phyloP scores from a whole-genome alignment of 495 filamentous ascomycete species.

The Penicillium paxilli region DNA sequence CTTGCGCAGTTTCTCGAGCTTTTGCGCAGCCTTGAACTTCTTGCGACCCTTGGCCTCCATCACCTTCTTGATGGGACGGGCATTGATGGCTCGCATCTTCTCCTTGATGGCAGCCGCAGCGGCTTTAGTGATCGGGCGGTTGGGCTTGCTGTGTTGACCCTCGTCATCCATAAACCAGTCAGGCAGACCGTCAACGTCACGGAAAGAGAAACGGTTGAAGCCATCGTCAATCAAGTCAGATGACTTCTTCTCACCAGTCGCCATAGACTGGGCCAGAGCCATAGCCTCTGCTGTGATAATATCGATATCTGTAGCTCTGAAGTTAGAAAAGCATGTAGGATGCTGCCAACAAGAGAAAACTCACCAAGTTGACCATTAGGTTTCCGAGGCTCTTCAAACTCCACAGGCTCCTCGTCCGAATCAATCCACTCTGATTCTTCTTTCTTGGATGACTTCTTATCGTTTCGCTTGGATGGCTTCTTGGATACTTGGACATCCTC shows the following conservation, averaged over 20 bases:
- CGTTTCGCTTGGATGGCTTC: slow-evolving; percentile 19
- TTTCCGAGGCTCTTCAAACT: slow-evolving; percentile 63
- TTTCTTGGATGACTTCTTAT: slow-evolving; percentile 46
- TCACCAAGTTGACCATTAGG: slow-evolving; percentile 70
- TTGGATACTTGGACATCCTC: slow-evolving; percentile 20
- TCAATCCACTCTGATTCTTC: slow-evolving; percentile 59
- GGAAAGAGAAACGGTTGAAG: slow-evolving; percentile 90
- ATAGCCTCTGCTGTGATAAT: slow-evolving; percentile 99
- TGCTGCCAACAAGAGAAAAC: slow-evolving; percentile 13
- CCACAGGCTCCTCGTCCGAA: slow-evolving; percentile 61
- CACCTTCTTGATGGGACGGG: slow-evolving; percentile 98
- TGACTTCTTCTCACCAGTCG: slow-evolving; percentile 76
- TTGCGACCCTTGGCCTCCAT: slow-evolving; percentile 93
- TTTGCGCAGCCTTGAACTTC: slow-evolving; percentile 91
- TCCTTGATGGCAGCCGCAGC: slow-evolving; percentile 93
- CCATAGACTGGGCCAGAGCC: slow-evolving; percentile 93
- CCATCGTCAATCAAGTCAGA: slow-evolving; percentile 82
- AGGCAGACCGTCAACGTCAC: slow-evolving; percentile 87
- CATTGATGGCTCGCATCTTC: slow-evolving; percentile 90
- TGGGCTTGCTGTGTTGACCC: slow-evolving; percentile 72
- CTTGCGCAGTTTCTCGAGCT: slow-evolving; percentile 90
- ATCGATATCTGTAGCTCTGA: slow-evolving; percentile 72
- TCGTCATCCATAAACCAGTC: slow-evolving; percentile 99
- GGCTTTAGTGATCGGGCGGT: slow-evolving; percentile 85
- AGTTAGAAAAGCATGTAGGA: slow-evolving; percentile 26